Evolutionary conservation across 129 eudicot genomes (phyloP).

Genomic region (Apium graveolens): DNA sequence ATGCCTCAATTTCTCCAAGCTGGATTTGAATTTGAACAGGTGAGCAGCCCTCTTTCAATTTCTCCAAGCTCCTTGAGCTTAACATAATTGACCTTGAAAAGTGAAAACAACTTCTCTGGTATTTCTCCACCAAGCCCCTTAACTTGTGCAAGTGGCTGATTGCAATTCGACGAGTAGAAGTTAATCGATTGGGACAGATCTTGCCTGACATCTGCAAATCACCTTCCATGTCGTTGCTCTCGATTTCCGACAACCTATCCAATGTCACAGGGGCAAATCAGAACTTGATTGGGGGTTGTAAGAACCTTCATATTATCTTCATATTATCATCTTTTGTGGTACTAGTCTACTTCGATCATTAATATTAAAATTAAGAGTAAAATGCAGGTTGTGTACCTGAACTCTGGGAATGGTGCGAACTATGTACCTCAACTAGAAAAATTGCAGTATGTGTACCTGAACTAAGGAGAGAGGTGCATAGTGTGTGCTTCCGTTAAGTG

Average conservation of each 20-base stretch:
- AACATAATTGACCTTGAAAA: constrained; percentile 50
- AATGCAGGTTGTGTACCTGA: no score
- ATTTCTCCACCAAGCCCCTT: constrained; percentile 36
- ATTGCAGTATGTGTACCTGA: no score
- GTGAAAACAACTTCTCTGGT: constrained; percentile 48
- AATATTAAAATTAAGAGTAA: no score
- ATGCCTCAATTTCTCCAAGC: neutral
- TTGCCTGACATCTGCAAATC: constrained; percentile 21
- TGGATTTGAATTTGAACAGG: no score
- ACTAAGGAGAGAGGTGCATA: no score
- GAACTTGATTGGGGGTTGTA: constrained; percentile 32
- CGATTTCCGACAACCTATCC: constrained; percentile 51
- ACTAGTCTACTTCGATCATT: no score
- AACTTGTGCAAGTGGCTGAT: constrained; percentile 44
- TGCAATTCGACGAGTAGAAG: constrained; percentile 46
- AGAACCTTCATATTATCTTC: constrained; percentile 38
- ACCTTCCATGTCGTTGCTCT: constrained; percentile 48
- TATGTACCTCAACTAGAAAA: no score
- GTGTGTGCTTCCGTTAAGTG: no score
- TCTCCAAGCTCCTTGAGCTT: constrained; percentile 45
- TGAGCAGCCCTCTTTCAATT: constrained; percentile 38
- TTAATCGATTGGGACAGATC: constrained; percentile 45
- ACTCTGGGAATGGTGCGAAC: no score
- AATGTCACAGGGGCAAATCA: constrained; percentile 41
- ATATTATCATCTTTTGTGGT: no score